A percentile compares a stretch with the other conserved stretches of the same genome.
phyloP scores from a whole-genome alignment of 2,329 filamentous ascomycete genomes.

The Aspergillus versicolor region DNA sequence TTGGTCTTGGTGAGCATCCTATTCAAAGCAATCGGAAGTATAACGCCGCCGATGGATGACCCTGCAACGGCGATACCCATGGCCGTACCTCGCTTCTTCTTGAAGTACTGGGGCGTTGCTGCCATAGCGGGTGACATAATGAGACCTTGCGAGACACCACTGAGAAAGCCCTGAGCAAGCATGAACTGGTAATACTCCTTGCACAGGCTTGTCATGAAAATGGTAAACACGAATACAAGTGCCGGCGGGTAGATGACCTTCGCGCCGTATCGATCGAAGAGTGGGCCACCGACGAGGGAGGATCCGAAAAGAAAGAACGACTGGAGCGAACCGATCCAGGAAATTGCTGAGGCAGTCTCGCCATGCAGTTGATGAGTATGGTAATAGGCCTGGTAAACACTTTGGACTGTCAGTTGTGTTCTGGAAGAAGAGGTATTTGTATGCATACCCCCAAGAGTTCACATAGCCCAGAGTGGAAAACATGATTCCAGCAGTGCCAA shows the following conservation, averaged over 20 bases:
- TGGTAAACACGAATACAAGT: constrained; percentile 14
- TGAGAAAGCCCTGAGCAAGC: constrained; percentile 22
- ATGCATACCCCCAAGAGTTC: constrained; percentile 14
- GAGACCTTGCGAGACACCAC: constrained; percentile 24
- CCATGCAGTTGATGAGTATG: constrained; percentile 28
- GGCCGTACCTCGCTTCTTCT: constrained; percentile 48
- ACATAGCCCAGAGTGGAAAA: constrained; percentile 15
- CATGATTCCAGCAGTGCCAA: constrained; percentile 12
- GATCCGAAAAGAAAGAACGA: constrained; percentile 45
- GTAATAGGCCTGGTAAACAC: constrained; percentile 47
- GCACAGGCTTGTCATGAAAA: constrained; percentile 46
- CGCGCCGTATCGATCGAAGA: constrained; percentile 47
- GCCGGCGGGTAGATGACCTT: constrained; percentile 12
- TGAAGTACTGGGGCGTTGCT: constrained; percentile 50
- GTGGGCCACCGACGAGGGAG: constrained; percentile 43
- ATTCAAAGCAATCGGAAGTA: constrained; percentile 51
- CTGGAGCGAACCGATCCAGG: constrained; percentile 47
- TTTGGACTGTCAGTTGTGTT: not conserved
- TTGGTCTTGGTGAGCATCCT: constrained; percentile 47
- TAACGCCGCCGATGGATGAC: constrained; percentile 53
- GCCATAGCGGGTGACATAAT: constrained; percentile 48
- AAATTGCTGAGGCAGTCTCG: constrained; percentile 36
- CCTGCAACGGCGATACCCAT: constrained; percentile 50
- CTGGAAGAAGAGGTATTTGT: not conserved
- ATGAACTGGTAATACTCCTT: constrained; percentile 56